Percentiles rank a stretch among this genome's conserved stretches.
Conservation (phyloP, 2,329 filamentous ascomycete species). For the Calonectria pseudoturangicola region DNA sequence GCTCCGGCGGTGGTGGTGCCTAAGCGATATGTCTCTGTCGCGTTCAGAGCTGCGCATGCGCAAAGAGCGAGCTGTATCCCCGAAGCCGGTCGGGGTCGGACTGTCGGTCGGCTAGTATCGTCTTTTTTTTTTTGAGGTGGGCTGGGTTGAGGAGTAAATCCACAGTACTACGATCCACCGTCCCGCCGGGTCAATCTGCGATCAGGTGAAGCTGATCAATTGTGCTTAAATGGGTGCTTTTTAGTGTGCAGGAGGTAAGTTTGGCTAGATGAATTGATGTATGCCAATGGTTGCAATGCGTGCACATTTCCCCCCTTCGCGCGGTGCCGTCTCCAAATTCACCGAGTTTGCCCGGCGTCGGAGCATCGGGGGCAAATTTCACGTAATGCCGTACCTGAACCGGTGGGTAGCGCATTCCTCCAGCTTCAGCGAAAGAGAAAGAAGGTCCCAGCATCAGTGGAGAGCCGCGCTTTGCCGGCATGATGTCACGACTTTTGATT, state of each 20-base stretch:
- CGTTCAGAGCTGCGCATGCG: constrained; percentile 14
- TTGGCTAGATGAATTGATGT: background rate
- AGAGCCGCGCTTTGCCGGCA: constrained; percentile 53
- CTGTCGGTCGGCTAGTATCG: constrained; percentile 53
- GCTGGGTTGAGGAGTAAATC: constrained; percentile 19
- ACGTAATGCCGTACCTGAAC: constrained; percentile 27
- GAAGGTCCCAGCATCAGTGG: background rate
- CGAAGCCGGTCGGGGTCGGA: constrained; percentile 50
- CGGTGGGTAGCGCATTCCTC: constrained; percentile 22
- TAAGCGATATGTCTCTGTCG: background rate
- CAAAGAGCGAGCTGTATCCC: constrained; percentile 33
- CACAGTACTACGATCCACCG: constrained; percentile 31
- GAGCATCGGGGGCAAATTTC: constrained; percentile 50
- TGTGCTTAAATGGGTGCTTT: background rate
- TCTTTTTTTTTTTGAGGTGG: constrained; percentile 40
- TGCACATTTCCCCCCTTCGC: constrained; percentile 2
- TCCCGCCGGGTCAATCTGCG: constrained; percentile 17
- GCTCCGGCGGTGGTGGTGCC: background rate
- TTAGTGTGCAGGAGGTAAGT: background rate
- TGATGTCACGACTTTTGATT: constrained; percentile 50
- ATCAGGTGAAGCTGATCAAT: background rate
- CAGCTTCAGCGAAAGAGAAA: constrained; percentile 10
- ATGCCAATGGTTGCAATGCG: constrained; percentile 21
- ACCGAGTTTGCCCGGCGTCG: constrained; percentile 43
- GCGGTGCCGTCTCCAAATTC: background rate